Percentiles rank a stretch among this genome's conserved stretches.
phyloP scores from a whole-genome alignment of 495 filamentous ascomycete genomes.

The Podospora sp. region DNA sequence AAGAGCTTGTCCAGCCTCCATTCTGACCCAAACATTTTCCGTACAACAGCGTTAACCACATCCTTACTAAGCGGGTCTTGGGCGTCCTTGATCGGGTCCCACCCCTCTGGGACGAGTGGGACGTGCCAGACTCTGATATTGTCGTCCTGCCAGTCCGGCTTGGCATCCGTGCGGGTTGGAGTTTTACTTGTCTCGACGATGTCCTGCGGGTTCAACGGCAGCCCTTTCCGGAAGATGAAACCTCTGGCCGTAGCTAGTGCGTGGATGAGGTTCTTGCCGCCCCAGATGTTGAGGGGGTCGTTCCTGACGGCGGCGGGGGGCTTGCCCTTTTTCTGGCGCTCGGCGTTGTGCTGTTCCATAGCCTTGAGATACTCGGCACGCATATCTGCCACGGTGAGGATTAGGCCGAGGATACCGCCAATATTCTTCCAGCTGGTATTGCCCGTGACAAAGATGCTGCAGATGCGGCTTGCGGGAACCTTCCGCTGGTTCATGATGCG shows the following conservation, averaged over 20 bases:
- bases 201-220: slow-evolving; percentile 71
- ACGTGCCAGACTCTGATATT: slow-evolving; percentile 84
- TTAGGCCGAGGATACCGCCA: slow-evolving; percentile 82
- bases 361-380: slow-evolving; percentile 23
- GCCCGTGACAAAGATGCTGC: slow-evolving; percentile 81
- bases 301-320: slow-evolving; percentile 1
- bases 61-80: slow-evolving; percentile 38
- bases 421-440: slow-evolving; percentile 69
- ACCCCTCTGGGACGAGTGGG: slow-evolving; percentile 34
- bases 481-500: slow-evolving; percentile 70
- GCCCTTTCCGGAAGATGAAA: slow-evolving; percentile 84
- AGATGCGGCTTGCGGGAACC: slow-evolving; percentile 59
- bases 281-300: slow-evolving; percentile 67
- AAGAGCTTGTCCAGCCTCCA: slow-evolving; percentile 72
- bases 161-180: slow-evolving; percentile 23
- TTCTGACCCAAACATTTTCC: slow-evolving; percentile 78
- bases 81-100: slow-evolving; percentile 7
- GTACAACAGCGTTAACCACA: slow-evolving; percentile 62
- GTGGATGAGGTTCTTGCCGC: slow-evolving; percentile 75
- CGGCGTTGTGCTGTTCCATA: slow-evolving; percentile 26
- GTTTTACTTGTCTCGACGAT: slow-evolving; percentile 56
- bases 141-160: slow-evolving; percentile 72
- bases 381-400: slow-evolving; percentile 77
- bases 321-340: slow-evolving; percentile 38
- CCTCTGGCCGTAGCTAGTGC: slow-evolving; percentile 76